These are phyloP conservation scores for Hymenoscyphus occultus DNA, from an alignment of 2,329 filamentous ascomycete species.

Conservation along the genomic window DNA sequence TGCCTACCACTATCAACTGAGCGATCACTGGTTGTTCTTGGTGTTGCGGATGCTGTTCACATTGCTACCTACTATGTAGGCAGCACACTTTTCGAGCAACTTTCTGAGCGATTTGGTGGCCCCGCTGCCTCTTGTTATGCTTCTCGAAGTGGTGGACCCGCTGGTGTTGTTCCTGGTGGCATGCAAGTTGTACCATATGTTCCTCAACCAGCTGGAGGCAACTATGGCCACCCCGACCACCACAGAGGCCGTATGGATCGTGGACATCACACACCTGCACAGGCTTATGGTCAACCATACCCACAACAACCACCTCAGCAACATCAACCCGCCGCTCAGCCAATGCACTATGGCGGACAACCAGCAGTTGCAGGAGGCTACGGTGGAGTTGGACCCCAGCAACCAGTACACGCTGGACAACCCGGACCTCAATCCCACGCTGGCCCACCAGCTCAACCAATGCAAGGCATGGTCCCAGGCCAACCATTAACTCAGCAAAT, in stretches of 20 bases:
- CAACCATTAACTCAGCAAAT: constrained; percentile 96
- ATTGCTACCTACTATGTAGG: constrained; percentile 99
- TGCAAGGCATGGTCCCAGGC: constrained; percentile 71
- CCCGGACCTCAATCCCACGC: constrained; percentile 62
- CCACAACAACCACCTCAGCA: constrained; percentile 54
- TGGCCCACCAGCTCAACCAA: constrained; percentile 71
- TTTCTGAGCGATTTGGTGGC: constrained; percentile 94
- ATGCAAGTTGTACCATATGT: constrained; percentile 99
- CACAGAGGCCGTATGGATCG: constrained; percentile 70
- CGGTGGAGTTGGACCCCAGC: constrained; percentile 74
- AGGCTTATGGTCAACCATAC: constrained; percentile 65
- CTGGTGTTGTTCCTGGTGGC: constrained; percentile 89
- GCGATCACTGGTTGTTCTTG: constrained; percentile 95
- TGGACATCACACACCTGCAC: constrained; percentile 70
- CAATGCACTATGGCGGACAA: constrained; percentile 69
- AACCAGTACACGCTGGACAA: constrained; percentile 66
- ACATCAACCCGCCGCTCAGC: constrained; percentile 54
- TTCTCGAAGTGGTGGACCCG: constrained; percentile 87
- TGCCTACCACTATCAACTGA: constrained; percentile 94
- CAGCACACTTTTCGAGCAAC: constrained; percentile 94
- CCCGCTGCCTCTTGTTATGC: constrained; percentile 97
- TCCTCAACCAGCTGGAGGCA: constrained; percentile 86
- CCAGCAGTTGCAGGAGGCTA: constrained; percentile 67
- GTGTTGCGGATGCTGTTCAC: constrained; percentile 96
- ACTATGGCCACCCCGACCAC: constrained; percentile 87